phyloP scores from a whole-genome alignment of 2,329 filamentous ascomycete genomes.

The Calonectria pseudoreteaudii region DNA sequence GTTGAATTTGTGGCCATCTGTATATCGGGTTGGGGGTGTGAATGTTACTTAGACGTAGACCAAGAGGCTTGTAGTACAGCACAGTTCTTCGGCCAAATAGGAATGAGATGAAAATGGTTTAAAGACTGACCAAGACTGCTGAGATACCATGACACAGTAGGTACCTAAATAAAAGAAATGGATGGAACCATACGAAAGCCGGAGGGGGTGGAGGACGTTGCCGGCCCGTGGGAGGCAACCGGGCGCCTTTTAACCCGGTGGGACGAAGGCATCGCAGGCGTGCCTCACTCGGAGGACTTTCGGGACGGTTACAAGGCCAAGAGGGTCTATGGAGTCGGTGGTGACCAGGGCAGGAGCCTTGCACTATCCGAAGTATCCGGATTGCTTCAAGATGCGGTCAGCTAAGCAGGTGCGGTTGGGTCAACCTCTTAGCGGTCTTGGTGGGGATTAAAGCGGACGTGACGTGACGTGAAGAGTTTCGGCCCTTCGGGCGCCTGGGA shows the following conservation, averaged over 20 bases:
- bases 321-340: conserved; percentile 1
- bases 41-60: background rate
- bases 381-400: conserved; percentile 40
- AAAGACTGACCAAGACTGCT: background rate
- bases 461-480: conserved; percentile 1
- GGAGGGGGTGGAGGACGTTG: background rate
- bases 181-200: background rate
- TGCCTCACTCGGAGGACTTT: background rate
- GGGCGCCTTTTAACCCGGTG: conserved; percentile 6
- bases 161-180: background rate
- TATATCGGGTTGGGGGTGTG: background rate
- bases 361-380: conserved; percentile 42
- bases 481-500: conserved; percentile 1
- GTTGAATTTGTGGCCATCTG: conserved; percentile 12
- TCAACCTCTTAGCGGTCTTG: background rate
- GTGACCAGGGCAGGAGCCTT: background rate
- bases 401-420: background rate
- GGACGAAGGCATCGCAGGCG: conserved; percentile 9
- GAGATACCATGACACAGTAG: background rate
- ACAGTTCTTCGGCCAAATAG: background rate
- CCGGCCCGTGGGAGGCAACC: background rate
- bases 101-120: background rate
- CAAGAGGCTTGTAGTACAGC: background rate
- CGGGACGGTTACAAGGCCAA: background rate
- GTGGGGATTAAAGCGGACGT: conserved; percentile 11